These are phyloP conservation scores for Ormosia semicastrata DNA, from an alignment of 306 rosid genomes.

Conservation along the genomic window DNA sequence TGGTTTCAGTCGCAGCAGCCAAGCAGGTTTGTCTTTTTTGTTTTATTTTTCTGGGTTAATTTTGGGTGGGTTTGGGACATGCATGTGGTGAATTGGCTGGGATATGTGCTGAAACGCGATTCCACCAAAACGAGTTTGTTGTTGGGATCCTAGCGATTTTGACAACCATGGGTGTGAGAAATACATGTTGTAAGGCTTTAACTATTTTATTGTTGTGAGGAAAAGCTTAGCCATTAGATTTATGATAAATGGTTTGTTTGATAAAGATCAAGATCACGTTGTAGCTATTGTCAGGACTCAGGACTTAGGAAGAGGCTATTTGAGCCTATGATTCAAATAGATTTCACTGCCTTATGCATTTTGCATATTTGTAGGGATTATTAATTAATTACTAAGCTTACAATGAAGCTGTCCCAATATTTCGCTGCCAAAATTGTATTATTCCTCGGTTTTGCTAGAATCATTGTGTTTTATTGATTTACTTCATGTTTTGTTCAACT, in stretches of 20 bases:
- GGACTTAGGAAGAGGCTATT: neutral
- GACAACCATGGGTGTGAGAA: neutral
- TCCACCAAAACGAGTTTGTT: too few species aligned
- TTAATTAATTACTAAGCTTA: neutral
- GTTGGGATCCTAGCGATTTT: too few species aligned
- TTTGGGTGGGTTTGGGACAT: too few species aligned
- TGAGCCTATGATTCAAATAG: neutral
- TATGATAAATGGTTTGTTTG: too few species aligned
- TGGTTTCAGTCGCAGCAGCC: too few species aligned
- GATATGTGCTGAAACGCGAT: too few species aligned
- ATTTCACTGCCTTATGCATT: neutral
- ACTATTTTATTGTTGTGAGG: neutral
- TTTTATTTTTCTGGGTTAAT: too few species aligned
- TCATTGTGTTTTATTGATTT: neutral
- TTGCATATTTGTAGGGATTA: neutral
- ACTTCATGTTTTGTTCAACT: neutral
- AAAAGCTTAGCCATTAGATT: neutral
- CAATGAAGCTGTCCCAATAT: neutral
- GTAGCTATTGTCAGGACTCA: neutral
- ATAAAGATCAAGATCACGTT: slow-evolving; percentile 1
- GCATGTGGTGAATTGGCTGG: too few species aligned
- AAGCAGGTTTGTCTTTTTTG: too few species aligned
- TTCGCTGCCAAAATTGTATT: neutral
- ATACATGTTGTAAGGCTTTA: neutral
- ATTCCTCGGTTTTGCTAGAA: neutral